phyloP scores from a whole-genome alignment of 495 filamentous ascomycete species.

The Xylaria flabelliformis region DNA sequence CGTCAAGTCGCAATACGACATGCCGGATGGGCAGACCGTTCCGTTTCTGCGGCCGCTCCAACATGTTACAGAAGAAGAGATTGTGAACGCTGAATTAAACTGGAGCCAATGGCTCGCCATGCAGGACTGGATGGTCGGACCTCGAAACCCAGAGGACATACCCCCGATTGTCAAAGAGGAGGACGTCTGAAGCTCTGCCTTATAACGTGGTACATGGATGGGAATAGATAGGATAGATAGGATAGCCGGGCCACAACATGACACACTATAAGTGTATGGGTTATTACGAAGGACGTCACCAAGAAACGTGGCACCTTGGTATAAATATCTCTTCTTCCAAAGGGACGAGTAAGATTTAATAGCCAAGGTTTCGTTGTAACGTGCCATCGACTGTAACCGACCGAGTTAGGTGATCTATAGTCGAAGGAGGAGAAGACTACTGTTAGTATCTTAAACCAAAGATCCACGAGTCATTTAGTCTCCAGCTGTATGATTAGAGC shows the following conservation, averaged over 20 bases:
- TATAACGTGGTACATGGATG: background rate
- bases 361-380: background rate
- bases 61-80: slow-evolving; percentile 76
- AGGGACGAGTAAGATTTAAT: background rate
- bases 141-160: slow-evolving; percentile 49
- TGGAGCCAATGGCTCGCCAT: slow-evolving; percentile 91
- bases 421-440: background rate
- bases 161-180: slow-evolving; percentile 36
- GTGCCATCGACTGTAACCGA: background rate
- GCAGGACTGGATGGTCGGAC: slow-evolving; percentile 94
- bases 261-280: background rate
- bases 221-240: background rate
- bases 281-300: background rate
- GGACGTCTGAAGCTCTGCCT: background rate
- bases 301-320: background rate
- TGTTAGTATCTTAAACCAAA: background rate
- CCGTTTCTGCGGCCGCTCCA: slow-evolving; percentile 86
- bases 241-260: background rate
- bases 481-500: background rate
- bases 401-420: background rate
- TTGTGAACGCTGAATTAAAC: slow-evolving; percentile 78
- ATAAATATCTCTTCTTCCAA: background rate
- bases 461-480: background rate
- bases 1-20: slow-evolving; percentile 91
- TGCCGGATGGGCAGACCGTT: slow-evolving; percentile 76